These are phyloP conservation scores for Hygrophoropsis aurantiaca DNA, from an alignment of 768 basidiomycete species.

Conservation along the genomic window DNA sequence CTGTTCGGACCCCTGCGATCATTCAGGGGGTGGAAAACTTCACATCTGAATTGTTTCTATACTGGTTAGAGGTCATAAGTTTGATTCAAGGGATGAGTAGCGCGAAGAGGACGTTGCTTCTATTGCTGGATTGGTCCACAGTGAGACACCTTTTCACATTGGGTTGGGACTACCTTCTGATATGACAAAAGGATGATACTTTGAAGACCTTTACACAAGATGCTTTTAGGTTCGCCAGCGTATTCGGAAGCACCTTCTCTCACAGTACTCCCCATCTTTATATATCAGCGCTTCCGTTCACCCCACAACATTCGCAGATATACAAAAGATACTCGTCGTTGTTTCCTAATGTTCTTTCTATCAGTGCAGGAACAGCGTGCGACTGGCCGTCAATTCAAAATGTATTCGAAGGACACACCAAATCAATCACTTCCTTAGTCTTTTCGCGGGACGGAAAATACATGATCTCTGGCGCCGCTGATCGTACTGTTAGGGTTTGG, in stretches of 20 bases:
- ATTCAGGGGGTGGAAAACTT: conserved; percentile 17
- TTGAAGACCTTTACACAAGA: background rate
- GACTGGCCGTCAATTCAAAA: background rate
- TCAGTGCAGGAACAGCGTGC: background rate
- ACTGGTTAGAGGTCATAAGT: conserved; percentile 34
- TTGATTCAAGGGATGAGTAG: conserved; percentile 16
- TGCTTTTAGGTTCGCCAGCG: background rate
- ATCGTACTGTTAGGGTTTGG: too few species aligned
- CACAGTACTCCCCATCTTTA: conserved; percentile 28
- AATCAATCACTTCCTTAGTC: background rate
- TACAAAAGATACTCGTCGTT: background rate
- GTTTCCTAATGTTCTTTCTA: background rate
- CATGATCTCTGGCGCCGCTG: background rate
- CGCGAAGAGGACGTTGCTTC: background rate
- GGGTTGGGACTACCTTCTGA: too few species aligned
- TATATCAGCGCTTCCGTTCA: conserved; percentile 29
- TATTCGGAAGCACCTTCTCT: background rate
- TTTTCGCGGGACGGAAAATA: background rate
- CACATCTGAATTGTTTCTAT: conserved; percentile 22
- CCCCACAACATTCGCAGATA: conserved; percentile 13
- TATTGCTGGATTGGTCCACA: background rate
- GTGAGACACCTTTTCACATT: background rate
- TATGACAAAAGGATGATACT: too few species aligned
- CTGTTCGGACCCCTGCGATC: background rate
- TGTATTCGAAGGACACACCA: conserved; percentile 5